Conservation (phyloP, 805 yeast species). For the Suhomyces sp. region DNA sequence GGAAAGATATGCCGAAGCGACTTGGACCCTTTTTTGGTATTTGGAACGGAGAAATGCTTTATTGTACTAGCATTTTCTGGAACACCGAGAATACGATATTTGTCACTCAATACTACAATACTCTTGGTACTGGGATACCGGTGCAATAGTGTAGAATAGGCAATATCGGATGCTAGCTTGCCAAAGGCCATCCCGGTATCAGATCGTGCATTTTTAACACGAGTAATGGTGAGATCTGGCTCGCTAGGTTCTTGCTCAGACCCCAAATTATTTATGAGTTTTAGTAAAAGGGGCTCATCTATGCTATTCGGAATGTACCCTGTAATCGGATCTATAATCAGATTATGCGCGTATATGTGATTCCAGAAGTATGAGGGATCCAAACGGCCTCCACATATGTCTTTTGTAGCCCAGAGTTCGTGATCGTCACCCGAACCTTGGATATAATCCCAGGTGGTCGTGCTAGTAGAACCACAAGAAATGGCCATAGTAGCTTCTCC, state of each 20-base stretch:
- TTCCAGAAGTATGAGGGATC: constrained; percentile 60
- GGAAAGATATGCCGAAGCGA: constrained; percentile 50
- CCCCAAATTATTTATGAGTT: background rate
- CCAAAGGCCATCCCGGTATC: constrained; percentile 31
- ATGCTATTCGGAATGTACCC: constrained; percentile 21
- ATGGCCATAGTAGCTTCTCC: constrained; percentile 4
- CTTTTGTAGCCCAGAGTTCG: constrained; percentile 64
- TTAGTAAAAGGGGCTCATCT: constrained; percentile 21
- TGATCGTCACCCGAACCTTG: constrained; percentile 97
- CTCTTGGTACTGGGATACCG: constrained; percentile 5
- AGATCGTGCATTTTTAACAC: constrained; percentile 9
- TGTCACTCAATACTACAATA: constrained; percentile 26
- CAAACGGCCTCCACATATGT: constrained; percentile 44
- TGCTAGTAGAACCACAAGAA: background rate
- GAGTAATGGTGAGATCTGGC: constrained; percentile 9
- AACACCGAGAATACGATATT: constrained; percentile 7
- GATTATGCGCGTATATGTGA: constrained; percentile 10
- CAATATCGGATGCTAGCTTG: constrained; percentile 14
- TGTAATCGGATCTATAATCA: constrained; percentile 19
- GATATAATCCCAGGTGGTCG: constrained; percentile 47
- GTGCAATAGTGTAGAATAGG: constrained; percentile 6
- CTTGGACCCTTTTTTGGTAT: constrained; percentile 66
- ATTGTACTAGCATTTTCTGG: constrained; percentile 9
- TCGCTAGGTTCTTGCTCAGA: background rate
- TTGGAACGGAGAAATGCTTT: constrained; percentile 18